phyloP scores from a whole-genome alignment of 2,329 filamentous ascomycete species.

The Truncatella angustata region DNA sequence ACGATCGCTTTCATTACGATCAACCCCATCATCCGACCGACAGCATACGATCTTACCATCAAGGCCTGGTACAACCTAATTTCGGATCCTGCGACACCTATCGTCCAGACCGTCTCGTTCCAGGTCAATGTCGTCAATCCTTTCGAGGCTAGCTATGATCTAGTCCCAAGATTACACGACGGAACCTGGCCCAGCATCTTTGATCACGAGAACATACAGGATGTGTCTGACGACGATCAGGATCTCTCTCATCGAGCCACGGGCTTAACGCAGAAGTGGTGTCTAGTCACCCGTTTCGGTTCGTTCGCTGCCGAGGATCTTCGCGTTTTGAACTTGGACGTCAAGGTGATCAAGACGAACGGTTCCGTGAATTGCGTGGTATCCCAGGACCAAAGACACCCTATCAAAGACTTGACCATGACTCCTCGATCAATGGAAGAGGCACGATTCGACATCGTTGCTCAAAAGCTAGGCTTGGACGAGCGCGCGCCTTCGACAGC shows the following conservation, averaged over 20 bases:
- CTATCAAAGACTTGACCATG: constrained; percentile 48
- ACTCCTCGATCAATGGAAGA: constrained; percentile 68
- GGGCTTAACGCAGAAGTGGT: constrained; percentile 81
- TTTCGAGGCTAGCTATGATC: constrained; percentile 89
- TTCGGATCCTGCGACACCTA: constrained; percentile 76
- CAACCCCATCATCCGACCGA: constrained; percentile 48
- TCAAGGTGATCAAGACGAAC: constrained; percentile 58
- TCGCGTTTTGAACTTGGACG: constrained; percentile 59
- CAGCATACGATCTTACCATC: constrained; percentile 66
- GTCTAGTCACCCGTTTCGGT: constrained; percentile 67
- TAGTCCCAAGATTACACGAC: constrained; percentile 74
- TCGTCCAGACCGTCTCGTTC: constrained; percentile 69
- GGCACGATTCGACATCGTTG: constrained; percentile 69
- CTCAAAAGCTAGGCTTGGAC: constrained; percentile 76
- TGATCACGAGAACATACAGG: constrained; percentile 50
- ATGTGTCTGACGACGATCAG: constrained; percentile 30
- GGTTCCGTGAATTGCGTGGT: constrained; percentile 61
- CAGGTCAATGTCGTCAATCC: constrained; percentile 74
- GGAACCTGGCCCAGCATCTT: constrained; percentile 90
- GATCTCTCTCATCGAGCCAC: constrained; percentile 28
- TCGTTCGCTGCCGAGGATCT: constrained; percentile 77
- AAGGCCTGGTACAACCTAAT: constrained; percentile 75
- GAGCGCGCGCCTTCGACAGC: constrained; percentile 74
- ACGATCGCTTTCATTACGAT: constrained; percentile 46
- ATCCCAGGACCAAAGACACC: constrained; percentile 36